These are phyloP conservation scores for cucumber (Cucumis sativus) DNA, from an alignment of 306 rosid genomes.

Conservation along the genomic window Cucumber_9930_V3 NC_026656.2:20260501-20261000, in stretches of 20 bases:
- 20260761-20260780: conserved; percentile 74
- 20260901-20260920: conserved; percentile 89
- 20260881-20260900: conserved; percentile 1
- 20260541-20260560: background rate
- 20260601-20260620: conserved; percentile 76
- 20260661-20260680: conserved; percentile 76
- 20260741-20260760: conserved; percentile 65
- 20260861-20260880: background rate
- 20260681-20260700: conserved; percentile 71
- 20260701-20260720: conserved; percentile 49
- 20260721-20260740: conserved; percentile 73
- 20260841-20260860: background rate
- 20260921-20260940: conserved; percentile 71
- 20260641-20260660: conserved; percentile 58
- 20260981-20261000: conserved; percentile 65
- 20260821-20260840: background rate
- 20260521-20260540: background rate
- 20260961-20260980: conserved; percentile 44
- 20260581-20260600: conserved; percentile 89
- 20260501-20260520: background rate
- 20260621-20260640: conserved; percentile 69
- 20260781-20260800: conserved; percentile 9
- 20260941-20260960: conserved; percentile 52
- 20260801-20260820: background rate
- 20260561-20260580: conserved; percentile 51